These are phyloP conservation scores for Solanum pennellii DNA, from an alignment of 257 asterid species.

Conservation along the genomic window DNA sequence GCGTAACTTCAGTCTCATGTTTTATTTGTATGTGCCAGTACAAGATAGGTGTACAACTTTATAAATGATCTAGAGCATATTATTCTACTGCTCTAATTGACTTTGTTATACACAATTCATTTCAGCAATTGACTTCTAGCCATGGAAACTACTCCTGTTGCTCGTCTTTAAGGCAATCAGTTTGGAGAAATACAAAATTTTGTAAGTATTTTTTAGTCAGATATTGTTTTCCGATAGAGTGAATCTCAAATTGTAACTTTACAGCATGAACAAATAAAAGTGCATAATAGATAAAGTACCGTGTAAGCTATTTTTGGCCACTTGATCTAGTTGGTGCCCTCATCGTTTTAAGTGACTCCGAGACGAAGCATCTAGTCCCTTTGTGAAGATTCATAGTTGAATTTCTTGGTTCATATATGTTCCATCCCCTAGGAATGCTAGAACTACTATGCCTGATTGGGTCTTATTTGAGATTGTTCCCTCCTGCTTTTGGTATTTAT, in stretches of 20 bases:
- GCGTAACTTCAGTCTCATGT: not conserved
- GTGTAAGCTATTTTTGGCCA: not conserved
- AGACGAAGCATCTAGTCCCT: not conserved
- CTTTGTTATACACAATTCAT: constrained; percentile 7
- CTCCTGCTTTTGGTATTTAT: not conserved
- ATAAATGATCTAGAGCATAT: not conserved
- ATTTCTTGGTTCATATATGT: not conserved
- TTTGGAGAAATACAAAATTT: constrained; percentile 23
- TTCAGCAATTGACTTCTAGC: constrained; percentile 32
- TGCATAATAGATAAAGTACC: not conserved
- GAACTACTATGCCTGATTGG: not conserved
- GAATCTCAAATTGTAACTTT: not conserved
- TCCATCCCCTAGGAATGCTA: not conserved
- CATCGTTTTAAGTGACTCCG: not conserved
- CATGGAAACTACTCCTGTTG: constrained; percentile 23
- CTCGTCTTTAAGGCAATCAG: constrained; percentile 20
- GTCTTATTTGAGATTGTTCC: not conserved
- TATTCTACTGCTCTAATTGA: not conserved
- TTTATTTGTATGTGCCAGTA: not conserved
- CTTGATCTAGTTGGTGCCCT: not conserved
- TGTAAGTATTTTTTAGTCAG: constrained; percentile 38
- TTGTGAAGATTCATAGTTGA: not conserved
- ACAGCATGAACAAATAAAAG: not conserved
- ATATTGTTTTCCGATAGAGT: not conserved
- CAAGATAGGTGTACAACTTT: not conserved